Percentiles rank a stretch among this genome's conserved stretches.
phyloP scores from a whole-genome alignment of 352 stramenopile genomes.

The Aphanomyces invadans region DNA sequence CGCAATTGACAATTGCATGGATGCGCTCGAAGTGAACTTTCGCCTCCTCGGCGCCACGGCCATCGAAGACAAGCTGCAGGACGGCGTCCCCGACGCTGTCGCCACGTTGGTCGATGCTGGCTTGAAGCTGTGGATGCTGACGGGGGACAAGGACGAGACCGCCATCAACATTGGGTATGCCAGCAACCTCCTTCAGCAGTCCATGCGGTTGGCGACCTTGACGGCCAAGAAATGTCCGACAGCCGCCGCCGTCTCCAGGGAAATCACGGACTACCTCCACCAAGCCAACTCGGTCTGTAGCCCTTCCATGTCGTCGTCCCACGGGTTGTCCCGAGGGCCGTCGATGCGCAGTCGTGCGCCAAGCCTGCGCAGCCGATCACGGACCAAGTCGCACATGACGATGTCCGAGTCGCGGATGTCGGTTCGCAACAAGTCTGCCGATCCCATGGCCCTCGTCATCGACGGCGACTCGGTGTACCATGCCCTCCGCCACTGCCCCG shows the following conservation, averaged over 20 bases:
- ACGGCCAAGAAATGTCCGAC: slow-evolving; percentile 50
- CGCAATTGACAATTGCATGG: slow-evolving; percentile 67
- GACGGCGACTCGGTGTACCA: slow-evolving; percentile 65
- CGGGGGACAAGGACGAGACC: slow-evolving; percentile 91
- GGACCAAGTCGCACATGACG: slow-evolving; percentile 11
- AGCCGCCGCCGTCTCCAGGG: slow-evolving; percentile 38
- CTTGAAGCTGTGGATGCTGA: slow-evolving; percentile 92
- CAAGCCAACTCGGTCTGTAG: neutral
- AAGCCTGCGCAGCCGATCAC: neutral
- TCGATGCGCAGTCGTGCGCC: neutral
- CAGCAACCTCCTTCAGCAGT: slow-evolving; percentile 78
- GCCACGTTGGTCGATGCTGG: slow-evolving; percentile 71
- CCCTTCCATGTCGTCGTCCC: neutral
- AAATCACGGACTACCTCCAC: slow-evolving; percentile 32
- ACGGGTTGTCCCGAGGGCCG: neutral
- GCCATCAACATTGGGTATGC: slow-evolving; percentile 92
- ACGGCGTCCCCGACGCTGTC: slow-evolving; percentile 84
- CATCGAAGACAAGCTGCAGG: slow-evolving; percentile 92
- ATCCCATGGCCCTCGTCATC: slow-evolving; percentile 41
- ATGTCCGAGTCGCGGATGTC: slow-evolving; percentile 15
- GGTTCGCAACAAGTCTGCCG: neutral
- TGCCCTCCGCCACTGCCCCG: slow-evolving; percentile 40
- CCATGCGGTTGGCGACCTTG: slow-evolving; percentile 68
- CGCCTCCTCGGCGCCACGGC: slow-evolving; percentile 84
- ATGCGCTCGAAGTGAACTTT: slow-evolving; percentile 75